These are phyloP conservation scores for Pseudogymnoascus sp. DNA, from an alignment of 2,329 filamentous ascomycete species.

Conservation along the genomic window DNA sequence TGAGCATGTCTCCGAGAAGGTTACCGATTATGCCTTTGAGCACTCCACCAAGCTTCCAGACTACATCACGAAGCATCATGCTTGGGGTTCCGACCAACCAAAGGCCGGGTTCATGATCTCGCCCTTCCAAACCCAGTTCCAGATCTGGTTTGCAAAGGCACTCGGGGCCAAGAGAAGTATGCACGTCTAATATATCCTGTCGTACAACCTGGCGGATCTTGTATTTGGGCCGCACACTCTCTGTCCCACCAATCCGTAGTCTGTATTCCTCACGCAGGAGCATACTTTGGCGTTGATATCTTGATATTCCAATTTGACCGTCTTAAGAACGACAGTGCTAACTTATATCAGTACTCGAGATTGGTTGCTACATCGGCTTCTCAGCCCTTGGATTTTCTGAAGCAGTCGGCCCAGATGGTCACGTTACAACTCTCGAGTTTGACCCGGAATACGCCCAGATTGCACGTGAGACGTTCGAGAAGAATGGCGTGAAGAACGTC, in stretches of 20 bases:
- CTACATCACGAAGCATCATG: slow-evolving; percentile 36
- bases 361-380: slow-evolving; percentile 24
- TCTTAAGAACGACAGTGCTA: background rate
- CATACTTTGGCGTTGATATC: background rate
- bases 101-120: slow-evolving; percentile 21
- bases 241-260: background rate
- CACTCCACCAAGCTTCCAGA: slow-evolving; percentile 36
- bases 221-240: background rate
- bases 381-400: slow-evolving; percentile 21
- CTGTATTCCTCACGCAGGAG: background rate
- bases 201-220: background rate
- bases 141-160: slow-evolving; percentile 18
- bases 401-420: slow-evolving; percentile 21
- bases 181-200: background rate
- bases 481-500: slow-evolving; percentile 35
- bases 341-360: slow-evolving; percentile 21
- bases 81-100: slow-evolving; percentile 18
- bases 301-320: background rate
- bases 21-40: slow-evolving; percentile 35
- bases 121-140: slow-evolving; percentile 19
- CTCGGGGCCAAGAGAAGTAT: slow-evolving; percentile 20
- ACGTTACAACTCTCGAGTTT: slow-evolving; percentile 36
- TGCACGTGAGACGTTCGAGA: slow-evolving; percentile 32
- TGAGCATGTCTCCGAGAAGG: slow-evolving; percentile 32
- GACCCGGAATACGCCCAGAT: slow-evolving; percentile 34